phyloP scores from a whole-genome alignment of 148 eudicot species.

The Camellia lanceoleosa region DNA sequence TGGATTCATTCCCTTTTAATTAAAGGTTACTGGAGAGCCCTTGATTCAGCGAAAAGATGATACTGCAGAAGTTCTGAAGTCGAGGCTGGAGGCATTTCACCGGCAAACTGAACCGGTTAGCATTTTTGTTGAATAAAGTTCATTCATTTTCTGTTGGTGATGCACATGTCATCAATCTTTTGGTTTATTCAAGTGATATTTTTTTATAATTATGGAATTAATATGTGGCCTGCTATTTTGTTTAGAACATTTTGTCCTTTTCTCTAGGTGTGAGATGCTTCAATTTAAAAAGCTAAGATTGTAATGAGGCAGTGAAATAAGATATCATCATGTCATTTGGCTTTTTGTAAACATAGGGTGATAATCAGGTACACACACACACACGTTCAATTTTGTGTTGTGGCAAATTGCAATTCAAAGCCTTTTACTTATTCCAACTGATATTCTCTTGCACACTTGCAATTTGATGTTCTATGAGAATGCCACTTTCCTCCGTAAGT shows the following conservation, averaged over 20 bases:
- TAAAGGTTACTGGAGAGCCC: constrained; percentile 37
- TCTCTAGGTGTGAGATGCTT: no score
- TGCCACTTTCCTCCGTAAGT: no score
- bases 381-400: background rate
- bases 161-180: background rate
- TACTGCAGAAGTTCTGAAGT: constrained; percentile 36
- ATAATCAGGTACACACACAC: background rate
- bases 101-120: constrained; percentile 33
- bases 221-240: background rate
- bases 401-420: background rate
- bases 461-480: background rate
- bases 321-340: background rate
- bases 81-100: constrained; percentile 36
- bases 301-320: background rate
- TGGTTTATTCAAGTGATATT: background rate
- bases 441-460: background rate
- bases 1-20: background rate
- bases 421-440: background rate
- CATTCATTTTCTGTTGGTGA: background rate
- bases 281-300: no score
- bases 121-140: background rate
- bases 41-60: constrained; percentile 36
- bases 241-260: background rate
- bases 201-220: background rate
- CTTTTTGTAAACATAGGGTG: background rate